Percentiles rank a stretch among this genome's conserved stretches.
These are phyloP conservation scores for Termitomyces sp. DNA, from an alignment of 768 basidiomycete species.

Conservation along the genomic window DNA sequence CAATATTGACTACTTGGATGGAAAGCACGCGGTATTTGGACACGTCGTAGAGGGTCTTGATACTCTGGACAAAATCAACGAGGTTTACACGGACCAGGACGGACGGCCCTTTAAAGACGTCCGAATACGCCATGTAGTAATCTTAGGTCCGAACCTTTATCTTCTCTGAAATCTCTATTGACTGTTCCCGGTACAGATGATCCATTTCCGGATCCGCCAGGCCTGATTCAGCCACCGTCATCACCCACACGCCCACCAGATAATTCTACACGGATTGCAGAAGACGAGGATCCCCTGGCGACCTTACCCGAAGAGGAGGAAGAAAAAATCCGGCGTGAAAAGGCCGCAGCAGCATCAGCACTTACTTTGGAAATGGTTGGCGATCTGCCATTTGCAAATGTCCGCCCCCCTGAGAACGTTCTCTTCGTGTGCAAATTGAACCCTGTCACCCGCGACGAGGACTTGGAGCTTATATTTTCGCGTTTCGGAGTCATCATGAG, in stretches of 20 bases:
- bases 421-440: constrained; percentile 99
- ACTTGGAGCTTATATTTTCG: constrained; percentile 95
- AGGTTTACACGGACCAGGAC: constrained; percentile 83
- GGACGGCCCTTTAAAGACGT: constrained; percentile 93
- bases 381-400: constrained; percentile 96
- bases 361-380: constrained; percentile 99
- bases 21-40: constrained; percentile 90
- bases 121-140: constrained; percentile 91
- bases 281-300: constrained; percentile 88
- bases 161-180: constrained; percentile 1
- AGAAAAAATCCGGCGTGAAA: constrained; percentile 76
- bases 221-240: constrained; percentile 65
- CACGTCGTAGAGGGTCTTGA: constrained; percentile 94
- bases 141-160: constrained; percentile 60
- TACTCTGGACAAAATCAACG: constrained; percentile 89
- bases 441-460: constrained; percentile 91
- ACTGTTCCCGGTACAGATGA: constrained; percentile 57
- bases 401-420: constrained; percentile 97
- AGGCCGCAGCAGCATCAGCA: constrained; percentile 89
- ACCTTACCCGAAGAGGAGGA: constrained; percentile 84
- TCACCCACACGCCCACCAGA: constrained; percentile 84
- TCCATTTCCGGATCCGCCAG: constrained; percentile 87
- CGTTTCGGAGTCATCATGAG: constrained; percentile 95
- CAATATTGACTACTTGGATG: constrained; percentile 92
- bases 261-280: constrained; percentile 84